These are phyloP conservation scores for Colletotrichum sp. DNA, from an alignment of 2,329 filamentous ascomycete genomes.

Conservation along the genomic window DNA sequence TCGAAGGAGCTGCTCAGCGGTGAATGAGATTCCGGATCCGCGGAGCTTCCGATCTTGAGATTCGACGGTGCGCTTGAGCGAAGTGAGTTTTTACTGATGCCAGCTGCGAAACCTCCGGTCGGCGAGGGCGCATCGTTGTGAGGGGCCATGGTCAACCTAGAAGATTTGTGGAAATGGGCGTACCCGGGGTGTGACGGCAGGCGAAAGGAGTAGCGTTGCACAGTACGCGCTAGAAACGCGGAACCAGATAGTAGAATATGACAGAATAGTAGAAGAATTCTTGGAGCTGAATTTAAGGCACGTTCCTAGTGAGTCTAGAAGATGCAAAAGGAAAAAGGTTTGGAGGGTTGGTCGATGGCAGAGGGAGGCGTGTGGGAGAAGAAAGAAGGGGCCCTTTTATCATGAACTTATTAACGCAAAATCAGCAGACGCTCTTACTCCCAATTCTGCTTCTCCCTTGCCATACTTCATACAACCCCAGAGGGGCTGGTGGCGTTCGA, in stretches of 20 bases:
- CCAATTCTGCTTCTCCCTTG: background rate
- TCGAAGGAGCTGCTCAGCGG: slow-evolving; percentile 48
- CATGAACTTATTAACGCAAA: background rate
- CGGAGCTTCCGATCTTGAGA: slow-evolving; percentile 31
- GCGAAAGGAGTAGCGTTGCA: background rate
- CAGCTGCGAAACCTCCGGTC: slow-evolving; percentile 46
- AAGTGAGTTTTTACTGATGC: slow-evolving; percentile 41
- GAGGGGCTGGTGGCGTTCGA: background rate
- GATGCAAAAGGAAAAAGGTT: background rate
- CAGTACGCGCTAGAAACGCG: background rate
- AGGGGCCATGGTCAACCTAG: slow-evolving; percentile 43
- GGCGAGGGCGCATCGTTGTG: slow-evolving; percentile 54
- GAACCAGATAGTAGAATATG: background rate
- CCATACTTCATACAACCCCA: background rate
- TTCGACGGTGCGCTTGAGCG: slow-evolving; percentile 34
- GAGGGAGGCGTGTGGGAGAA: background rate
- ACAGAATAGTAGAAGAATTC: background rate
- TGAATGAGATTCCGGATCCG: slow-evolving; percentile 33
- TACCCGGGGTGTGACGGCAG: background rate
- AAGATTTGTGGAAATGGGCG: background rate
- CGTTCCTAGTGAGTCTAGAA: background rate
- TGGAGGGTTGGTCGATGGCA: background rate
- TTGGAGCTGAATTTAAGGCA: background rate
- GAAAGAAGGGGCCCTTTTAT: background rate
- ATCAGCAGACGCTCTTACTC: background rate